Percentiles rank a stretch among this genome's conserved stretches.
Evolutionary conservation across 805 yeast genomes (phyloP).

Genomic region (Wickerhamiella slavikovae): DNA sequence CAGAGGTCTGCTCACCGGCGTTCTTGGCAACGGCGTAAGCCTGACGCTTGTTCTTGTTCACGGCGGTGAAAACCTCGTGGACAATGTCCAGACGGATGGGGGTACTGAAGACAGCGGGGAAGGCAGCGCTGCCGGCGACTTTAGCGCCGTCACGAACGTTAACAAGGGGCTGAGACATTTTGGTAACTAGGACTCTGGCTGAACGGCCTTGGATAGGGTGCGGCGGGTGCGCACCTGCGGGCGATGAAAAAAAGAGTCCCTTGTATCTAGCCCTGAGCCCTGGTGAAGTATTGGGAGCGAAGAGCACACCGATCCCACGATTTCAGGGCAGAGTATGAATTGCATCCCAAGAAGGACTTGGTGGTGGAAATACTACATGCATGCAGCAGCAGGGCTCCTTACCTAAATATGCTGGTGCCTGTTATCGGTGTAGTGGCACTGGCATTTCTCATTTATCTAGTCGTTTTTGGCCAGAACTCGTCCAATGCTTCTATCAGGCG

Average conservation of each 20-base stretch:
- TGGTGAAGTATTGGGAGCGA: no score
- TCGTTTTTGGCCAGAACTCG: no score
- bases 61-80: conserved; percentile 95
- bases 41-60: conserved; percentile 99
- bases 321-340: no score
- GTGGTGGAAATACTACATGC: no score
- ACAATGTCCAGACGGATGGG: conserved; percentile 99
- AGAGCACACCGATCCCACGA: no score
- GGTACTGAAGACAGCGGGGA: conserved; percentile 98
- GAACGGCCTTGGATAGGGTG: not conserved
- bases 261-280: not conserved
- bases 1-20: conserved; percentile 99
- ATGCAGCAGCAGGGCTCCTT: no score
- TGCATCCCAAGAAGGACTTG: no score
- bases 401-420: no score
- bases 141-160: conserved; percentile 84
- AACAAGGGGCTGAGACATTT: conserved; percentile 75
- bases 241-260: not conserved
- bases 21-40: conserved; percentile 98
- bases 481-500: no score
- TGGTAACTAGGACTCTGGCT: not conserved
- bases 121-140: conserved; percentile 63
- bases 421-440: no score
- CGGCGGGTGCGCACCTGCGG: no score
- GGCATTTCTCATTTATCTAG: no score